Percentiles rank a stretch among this genome's conserved stretches.
phyloP scores from a whole-genome alignment of 106 monocot species.

The Acanthochlamys bracteata region DNA sequence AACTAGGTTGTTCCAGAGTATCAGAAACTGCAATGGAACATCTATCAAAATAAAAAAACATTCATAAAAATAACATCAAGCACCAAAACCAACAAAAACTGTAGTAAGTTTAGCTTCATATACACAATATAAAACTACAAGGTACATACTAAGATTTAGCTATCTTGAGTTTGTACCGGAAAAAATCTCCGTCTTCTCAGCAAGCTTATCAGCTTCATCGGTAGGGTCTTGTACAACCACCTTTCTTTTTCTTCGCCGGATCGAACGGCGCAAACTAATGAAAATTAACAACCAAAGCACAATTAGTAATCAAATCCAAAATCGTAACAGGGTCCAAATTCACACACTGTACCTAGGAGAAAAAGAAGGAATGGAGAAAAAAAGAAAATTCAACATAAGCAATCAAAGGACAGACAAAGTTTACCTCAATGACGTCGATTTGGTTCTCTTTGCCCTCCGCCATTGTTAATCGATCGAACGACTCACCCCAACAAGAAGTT shows the following conservation, averaged over 20 bases:
- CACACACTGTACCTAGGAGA: too few relatives aligned
- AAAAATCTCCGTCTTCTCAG: slow-evolving; percentile 30
- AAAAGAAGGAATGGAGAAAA: not conserved
- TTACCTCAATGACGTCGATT: slow-evolving; percentile 23
- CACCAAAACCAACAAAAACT: not conserved
- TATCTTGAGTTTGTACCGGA: not conserved
- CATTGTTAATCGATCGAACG: slow-evolving; percentile 4
- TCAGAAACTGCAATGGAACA: slow-evolving; percentile 37
- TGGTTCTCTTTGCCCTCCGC: slow-evolving; percentile 24
- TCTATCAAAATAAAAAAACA: not conserved
- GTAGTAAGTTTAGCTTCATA: not conserved
- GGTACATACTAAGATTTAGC: not conserved
- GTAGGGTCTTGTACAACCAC: slow-evolving; percentile 31
- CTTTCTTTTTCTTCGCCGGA: slow-evolving; percentile 71
- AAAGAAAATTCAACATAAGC: not conserved
- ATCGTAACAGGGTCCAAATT: too few relatives aligned
- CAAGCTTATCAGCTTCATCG: slow-evolving; percentile 10
- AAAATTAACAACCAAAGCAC: not conserved
- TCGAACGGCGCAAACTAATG: slow-evolving; percentile 53
- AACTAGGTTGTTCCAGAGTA: slow-evolving; percentile 46
- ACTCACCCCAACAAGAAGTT: too few relatives aligned
- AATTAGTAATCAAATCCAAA: not conserved
- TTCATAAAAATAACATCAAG: not conserved
- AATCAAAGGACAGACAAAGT: not conserved
- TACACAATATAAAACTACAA: not conserved